Conservation (phyloP, 345 rosid genomes). For the Camelina hispida region DNA sequence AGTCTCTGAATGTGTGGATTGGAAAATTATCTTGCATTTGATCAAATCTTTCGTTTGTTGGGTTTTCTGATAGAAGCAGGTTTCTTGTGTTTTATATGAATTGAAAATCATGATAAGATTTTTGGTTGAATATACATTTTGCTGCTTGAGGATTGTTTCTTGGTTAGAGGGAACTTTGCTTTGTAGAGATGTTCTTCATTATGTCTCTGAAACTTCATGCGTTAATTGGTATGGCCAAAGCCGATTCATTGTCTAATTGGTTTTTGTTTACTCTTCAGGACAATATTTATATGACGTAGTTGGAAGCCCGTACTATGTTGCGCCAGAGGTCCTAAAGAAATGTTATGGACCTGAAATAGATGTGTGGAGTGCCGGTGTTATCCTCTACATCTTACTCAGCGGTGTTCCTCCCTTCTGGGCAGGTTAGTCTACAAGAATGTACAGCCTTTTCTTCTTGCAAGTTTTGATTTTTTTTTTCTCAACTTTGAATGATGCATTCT, state of each 20-base stretch:
- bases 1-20: neutral
- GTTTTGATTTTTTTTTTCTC: slow-evolving; percentile 15
- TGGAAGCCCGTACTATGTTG: slow-evolving; percentile 98
- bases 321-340: slow-evolving; percentile 93
- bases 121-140: neutral
- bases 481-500: neutral
- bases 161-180: neutral
- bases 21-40: neutral
- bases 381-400: slow-evolving; percentile 90
- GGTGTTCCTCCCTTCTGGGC: slow-evolving; percentile 99
- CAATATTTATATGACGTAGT: slow-evolving; percentile 84
- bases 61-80: slow-evolving; percentile 13
- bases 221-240: neutral
- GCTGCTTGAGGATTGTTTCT: neutral
- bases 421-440: slow-evolving; percentile 48
- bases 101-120: neutral
- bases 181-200: neutral
- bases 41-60: neutral
- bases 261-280: slow-evolving; percentile 52
- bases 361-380: slow-evolving; percentile 99
- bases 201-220: slow-evolving; percentile 11
- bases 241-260: neutral
- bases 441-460: neutral
- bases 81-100: neutral
- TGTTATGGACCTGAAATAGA: slow-evolving; percentile 91